phyloP scores from a whole-genome alignment of 2,329 filamentous ascomycete genomes.

The Endocalyx cinctus region DNA sequence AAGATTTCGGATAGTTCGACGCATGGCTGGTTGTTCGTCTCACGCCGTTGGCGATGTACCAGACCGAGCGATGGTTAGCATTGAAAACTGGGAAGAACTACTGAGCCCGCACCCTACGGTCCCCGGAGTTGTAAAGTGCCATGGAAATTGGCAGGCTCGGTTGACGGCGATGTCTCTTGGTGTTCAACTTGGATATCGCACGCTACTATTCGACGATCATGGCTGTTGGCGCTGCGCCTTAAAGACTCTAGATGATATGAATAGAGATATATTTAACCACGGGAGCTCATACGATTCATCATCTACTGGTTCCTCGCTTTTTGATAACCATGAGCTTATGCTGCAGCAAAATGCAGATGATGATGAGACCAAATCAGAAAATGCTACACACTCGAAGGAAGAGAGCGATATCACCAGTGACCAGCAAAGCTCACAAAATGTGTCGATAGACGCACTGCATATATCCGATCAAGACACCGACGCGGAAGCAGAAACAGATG shows the following conservation, averaged over 20 bases:
- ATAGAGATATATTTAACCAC: no score
- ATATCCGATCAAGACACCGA: no score
- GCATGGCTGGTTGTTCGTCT: neutral
- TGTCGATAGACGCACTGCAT: no score
- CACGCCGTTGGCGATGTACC: neutral
- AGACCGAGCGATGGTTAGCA: conserved; percentile 2
- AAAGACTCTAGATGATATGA: neutral
- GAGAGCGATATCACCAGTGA: no score
- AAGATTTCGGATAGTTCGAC: neutral
- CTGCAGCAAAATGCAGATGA: no score
- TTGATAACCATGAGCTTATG: no score
- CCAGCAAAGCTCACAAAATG: no score
- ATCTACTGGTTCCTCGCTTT: no score
- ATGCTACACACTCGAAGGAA: no score
- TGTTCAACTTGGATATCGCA: conserved; percentile 1
- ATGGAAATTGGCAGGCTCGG: conserved; percentile 8
- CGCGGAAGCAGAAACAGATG: no score
- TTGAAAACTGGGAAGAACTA: conserved; percentile 8
- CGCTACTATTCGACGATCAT: conserved; percentile 3
- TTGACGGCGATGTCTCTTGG: conserved; percentile 2
- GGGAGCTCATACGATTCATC: no score
- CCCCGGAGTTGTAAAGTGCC: conserved; percentile 2
- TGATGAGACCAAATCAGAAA: no score
- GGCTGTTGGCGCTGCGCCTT: conserved; percentile 7
- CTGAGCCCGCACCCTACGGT: conserved; percentile 1